These are phyloP conservation scores for Croton setiger DNA, from an alignment of 441 rosid species.

Conservation along the genomic window DNA sequence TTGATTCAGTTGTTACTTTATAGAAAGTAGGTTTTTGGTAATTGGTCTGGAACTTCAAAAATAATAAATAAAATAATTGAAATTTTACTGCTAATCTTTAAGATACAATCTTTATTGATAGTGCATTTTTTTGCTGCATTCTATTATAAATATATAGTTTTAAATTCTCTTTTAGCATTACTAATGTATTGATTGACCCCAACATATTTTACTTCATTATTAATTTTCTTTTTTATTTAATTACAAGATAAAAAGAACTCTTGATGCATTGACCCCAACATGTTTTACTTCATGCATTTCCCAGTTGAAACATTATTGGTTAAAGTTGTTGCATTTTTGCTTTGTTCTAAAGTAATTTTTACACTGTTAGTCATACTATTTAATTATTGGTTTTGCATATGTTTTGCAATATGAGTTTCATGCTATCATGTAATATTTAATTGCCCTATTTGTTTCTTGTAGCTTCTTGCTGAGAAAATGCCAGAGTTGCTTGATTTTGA, in stretches of 20 bases:
- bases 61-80: too few species aligned
- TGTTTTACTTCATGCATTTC: neutral
- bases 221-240: neutral
- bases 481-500: conserved; percentile 88
- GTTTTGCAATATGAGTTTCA: neutral
- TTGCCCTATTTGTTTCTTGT: conserved; percentile 18
- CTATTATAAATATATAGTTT: too few species aligned
- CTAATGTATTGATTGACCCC: too few species aligned
- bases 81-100: too few species aligned
- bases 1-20: too few species aligned
- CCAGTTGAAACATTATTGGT: neutral
- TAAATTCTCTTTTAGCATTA: neutral
- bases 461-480: conserved; percentile 95
- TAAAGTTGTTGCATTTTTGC: neutral
- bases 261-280: neutral
- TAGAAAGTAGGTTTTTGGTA: too few species aligned
- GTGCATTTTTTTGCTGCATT: too few species aligned
- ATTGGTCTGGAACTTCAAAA: too few species aligned
- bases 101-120: too few species aligned
- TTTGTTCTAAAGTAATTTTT: neutral
- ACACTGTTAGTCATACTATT: neutral
- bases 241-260: neutral
- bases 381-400: neutral
- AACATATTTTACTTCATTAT: too few species aligned
- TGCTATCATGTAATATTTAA: neutral